Percentiles rank a stretch among this genome's conserved stretches.
Conservation (phyloP, 139 green algal genomes). For the Chlamydomonas urium region DNA sequence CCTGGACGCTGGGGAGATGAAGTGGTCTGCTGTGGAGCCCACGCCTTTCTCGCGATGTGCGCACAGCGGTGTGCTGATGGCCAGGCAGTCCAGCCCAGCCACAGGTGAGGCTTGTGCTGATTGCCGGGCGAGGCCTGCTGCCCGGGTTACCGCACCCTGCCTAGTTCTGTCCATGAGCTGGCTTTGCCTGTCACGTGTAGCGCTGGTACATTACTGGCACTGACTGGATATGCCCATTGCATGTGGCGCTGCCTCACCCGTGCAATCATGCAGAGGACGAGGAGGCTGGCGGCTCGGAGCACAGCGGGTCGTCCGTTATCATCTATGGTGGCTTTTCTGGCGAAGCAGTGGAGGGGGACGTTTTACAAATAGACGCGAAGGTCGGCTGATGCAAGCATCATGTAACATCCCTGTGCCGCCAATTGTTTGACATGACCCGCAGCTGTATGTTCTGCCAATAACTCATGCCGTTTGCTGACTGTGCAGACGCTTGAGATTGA, state of each 20-base stretch:
- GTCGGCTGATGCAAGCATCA: too few species aligned
- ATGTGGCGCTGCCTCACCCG: background rate
- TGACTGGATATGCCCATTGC: background rate
- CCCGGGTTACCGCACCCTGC: background rate
- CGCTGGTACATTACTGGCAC: background rate
- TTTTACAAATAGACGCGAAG: conserved; percentile 41
- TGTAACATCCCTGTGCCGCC: too few species aligned
- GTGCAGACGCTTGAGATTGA: conserved; percentile 32
- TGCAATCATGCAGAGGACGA: background rate
- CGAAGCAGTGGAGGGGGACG: conserved; percentile 42
- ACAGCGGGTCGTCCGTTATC: conserved; percentile 17
- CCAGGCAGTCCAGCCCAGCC: background rate
- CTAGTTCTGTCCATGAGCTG: background rate
- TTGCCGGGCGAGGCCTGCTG: background rate
- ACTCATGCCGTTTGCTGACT: too few species aligned
- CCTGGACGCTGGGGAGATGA: conserved; percentile 36
- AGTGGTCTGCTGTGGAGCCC: conserved; percentile 39
- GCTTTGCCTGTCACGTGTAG: too few species aligned
- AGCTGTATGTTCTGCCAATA: too few species aligned
- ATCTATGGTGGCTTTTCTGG: conserved; percentile 53
- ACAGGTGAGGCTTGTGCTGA: background rate
- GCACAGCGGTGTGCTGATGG: conserved; percentile 17
- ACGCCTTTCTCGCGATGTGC: conserved; percentile 54
- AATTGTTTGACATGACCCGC: too few species aligned
- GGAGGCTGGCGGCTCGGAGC: background rate